Evolutionary conservation across 2,329 filamentous ascomycete species (phyloP).

Genomic region (Albifimbria verrucaria): DNA sequence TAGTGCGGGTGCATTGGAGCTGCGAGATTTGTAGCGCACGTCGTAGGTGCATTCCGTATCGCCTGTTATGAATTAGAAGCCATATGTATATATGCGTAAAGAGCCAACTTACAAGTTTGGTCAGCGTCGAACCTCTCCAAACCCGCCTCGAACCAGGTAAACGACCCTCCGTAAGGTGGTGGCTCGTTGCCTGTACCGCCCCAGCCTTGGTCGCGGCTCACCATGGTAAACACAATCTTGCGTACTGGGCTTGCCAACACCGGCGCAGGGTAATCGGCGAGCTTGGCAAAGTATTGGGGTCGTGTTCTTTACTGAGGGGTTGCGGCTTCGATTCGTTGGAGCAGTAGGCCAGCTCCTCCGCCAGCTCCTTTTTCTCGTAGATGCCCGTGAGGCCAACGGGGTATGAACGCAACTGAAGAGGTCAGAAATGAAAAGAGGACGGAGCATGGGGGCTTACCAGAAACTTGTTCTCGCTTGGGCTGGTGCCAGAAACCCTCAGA

Average conservation of each 20-base stretch:
- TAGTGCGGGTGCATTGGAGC: conserved; percentile 18
- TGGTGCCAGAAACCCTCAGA: conserved; percentile 19
- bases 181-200: conserved; percentile 27
- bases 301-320: conserved; percentile 21
- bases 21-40: conserved; percentile 17
- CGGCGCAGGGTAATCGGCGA: conserved; percentile 37
- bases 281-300: conserved; percentile 24
- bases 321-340: conserved; percentile 23
- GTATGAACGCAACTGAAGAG: conserved; percentile 31
- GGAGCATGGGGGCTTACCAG: conserved; percentile 22
- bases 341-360: conserved; percentile 26
- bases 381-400: conserved; percentile 33
- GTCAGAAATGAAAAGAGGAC: not conserved
- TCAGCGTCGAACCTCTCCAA: conserved; percentile 50
- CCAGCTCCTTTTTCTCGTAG: conserved; percentile 19
- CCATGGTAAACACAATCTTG: conserved; percentile 59
- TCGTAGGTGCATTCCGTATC: conserved; percentile 27
- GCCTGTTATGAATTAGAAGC: conserved; percentile 14
- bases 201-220: conserved; percentile 59
- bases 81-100: rapidly evolving
- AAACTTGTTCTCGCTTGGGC: conserved; percentile 26
- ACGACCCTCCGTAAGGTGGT: conserved; percentile 45
- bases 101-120: conserved; percentile 20
- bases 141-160: conserved; percentile 63
- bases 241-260: conserved; percentile 47